Base-by-base conservation (phyloP, 768 basidiomycete species). In the Roridomyces roridus region DNA sequence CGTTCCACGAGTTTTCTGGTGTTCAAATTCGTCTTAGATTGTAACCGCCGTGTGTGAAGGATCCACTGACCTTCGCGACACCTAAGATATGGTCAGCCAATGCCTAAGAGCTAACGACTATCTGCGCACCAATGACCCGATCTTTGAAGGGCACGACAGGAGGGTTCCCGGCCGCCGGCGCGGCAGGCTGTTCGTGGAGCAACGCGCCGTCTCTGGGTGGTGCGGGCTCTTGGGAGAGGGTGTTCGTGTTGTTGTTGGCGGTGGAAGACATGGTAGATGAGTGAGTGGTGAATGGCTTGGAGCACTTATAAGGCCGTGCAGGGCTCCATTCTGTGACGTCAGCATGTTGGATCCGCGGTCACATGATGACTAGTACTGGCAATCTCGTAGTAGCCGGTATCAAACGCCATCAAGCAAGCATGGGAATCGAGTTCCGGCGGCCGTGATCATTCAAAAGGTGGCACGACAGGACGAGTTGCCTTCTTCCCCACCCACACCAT, bases 71-170 rank as follows among this genome's bases (percentile, higher is more conserved):
- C 68, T 75, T 72, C 11, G 75, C 74, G 25, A 68, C 71, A 21
- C 74, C 74, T 73, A 43, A 6, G 40, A 4, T 3, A 28, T n/a
- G 41, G 37, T 26, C 14, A 35, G 51, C 36, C 24, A 23, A 59
- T 20, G 34, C 65, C n/a, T 15, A 46, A 24, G 1, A 24, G n/a
- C 17, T 42, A 15, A 9, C 41, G 28, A 20, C 40, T 14, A 24
- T 6, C 51, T 37, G 60, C 77, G 23, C 57, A 84, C 85, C 85
- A 42, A 85, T 78, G 8, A 85, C 81, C 54, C 74, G 77, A 42
- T 87, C 84, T 67, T 85, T 86, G 73, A 86, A 87, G 14, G 85
- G 75, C 26, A 80, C 76, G 9, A 62, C 54, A 6, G 60, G 56
- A 18, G 34, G 34, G 34, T n/a, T n/a, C 34, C 34, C 1, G 55